Percentiles rank a stretch among this genome's conserved stretches.
These are phyloP conservation scores for Talaromyces sp. DNA, from an alignment of 2,329 filamentous ascomycete genomes.

Conservation along the genomic window DNA sequence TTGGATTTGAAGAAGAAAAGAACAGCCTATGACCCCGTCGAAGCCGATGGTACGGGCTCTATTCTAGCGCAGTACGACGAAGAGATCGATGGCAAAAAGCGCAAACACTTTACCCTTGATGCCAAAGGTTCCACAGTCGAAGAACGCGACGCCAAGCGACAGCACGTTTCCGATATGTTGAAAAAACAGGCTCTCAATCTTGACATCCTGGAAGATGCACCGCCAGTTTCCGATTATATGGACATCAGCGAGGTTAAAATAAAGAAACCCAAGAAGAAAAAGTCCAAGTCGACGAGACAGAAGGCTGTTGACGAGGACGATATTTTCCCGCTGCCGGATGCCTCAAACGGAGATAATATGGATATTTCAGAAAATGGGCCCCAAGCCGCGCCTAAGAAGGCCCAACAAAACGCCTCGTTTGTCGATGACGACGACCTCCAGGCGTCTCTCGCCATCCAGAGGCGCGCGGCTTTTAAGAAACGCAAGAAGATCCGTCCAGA, in stretches of 20 bases:
- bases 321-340: constrained; percentile 38
- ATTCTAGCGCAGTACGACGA: constrained; percentile 93
- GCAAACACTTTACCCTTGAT: constrained; percentile 82
- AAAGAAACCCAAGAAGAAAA: constrained; percentile 86
- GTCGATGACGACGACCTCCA: constrained; percentile 93
- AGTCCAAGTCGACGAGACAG: constrained; percentile 69
- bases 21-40: constrained; percentile 77
- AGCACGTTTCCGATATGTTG: constrained; percentile 44
- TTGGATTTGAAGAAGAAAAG: constrained; percentile 86
- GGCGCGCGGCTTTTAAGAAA: constrained; percentile 81
- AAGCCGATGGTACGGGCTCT: constrained; percentile 57
- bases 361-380: constrained; percentile 33
- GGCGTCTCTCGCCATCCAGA: constrained; percentile 74
- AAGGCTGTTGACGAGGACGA: constrained; percentile 61
- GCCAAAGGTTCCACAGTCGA: constrained; percentile 66
- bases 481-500: constrained; percentile 81
- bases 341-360: constrained; percentile 56
- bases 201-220: constrained; percentile 63
- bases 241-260: constrained; percentile 83
- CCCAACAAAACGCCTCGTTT: constrained; percentile 61
- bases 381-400: constrained; percentile 50
- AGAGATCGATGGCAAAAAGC: constrained; percentile 85
- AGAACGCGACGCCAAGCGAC: constrained; percentile 53
- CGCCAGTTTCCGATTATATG: constrained; percentile 78
- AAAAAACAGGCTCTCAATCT: constrained; percentile 70